Evolutionary conservation across 2,329 filamentous ascomycete genomes (phyloP).

Genomic region (Aspergillus sp.): DNA sequence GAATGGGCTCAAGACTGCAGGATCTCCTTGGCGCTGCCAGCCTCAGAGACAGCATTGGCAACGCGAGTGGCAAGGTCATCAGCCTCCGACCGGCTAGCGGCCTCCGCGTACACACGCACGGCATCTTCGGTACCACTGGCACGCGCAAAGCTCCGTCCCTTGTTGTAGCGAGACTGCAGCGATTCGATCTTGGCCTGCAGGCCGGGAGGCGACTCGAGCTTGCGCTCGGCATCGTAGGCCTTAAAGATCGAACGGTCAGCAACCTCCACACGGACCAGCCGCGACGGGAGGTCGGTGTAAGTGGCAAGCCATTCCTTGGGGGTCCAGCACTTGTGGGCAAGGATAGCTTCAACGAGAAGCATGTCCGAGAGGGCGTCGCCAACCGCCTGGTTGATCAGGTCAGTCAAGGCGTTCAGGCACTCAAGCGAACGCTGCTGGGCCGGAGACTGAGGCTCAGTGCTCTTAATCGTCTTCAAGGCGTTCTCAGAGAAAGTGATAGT

Average conservation of each 20-base stretch:
- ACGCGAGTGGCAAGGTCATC: constrained; percentile 88
- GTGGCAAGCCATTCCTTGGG: constrained; percentile 88
- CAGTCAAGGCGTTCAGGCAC: constrained; percentile 75
- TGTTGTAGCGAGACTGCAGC: constrained; percentile 84
- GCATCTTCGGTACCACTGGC: constrained; percentile 95
- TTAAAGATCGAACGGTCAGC: constrained; percentile 83
- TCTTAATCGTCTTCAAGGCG: constrained; percentile 74
- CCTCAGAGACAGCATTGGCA: constrained; percentile 67
- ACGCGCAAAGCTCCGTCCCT: constrained; percentile 84
- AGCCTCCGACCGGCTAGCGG: constrained; percentile 81
- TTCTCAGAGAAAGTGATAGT: constrained; percentile 91
- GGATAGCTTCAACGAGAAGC: constrained; percentile 91
- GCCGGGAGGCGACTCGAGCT: constrained; percentile 73
- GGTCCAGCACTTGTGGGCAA: constrained; percentile 91
- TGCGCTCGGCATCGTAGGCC: constrained; percentile 88
- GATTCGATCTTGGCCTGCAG: constrained; percentile 84
- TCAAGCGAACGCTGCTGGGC: constrained; percentile 88
- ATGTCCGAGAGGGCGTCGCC: constrained; percentile 95
- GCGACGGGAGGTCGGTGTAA: constrained; percentile 91
- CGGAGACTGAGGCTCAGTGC: constrained; percentile 80
- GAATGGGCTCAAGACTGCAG: constrained; percentile 7
- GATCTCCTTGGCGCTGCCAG: constrained; percentile 31
- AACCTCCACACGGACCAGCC: constrained; percentile 90
- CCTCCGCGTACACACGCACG: constrained; percentile 93
- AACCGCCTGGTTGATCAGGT: constrained; percentile 97